Evolutionary conservation across 257 asterid species (phyloP).

Genomic region (Linaria vulgaris): DNA sequence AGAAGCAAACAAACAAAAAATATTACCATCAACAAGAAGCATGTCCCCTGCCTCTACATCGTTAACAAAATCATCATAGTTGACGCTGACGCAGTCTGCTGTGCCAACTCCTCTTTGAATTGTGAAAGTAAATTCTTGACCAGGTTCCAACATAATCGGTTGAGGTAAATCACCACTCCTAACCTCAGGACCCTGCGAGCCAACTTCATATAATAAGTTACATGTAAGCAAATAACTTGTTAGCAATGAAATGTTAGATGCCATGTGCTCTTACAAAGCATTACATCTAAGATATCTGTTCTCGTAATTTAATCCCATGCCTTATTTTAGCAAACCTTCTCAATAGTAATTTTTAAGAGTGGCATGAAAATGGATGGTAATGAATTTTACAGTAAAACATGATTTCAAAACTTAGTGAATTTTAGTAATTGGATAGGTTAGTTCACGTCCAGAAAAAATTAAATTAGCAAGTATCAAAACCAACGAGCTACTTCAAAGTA

Average conservation of each 20-base stretch:
- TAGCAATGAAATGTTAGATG: neutral
- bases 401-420: neutral
- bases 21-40: slow-evolving; percentile 95
- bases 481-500: too few relatives aligned
- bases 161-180: slow-evolving; percentile 99
- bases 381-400: neutral
- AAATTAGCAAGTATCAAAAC: too few relatives aligned
- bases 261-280: neutral
- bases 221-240: slow-evolving; percentile 10
- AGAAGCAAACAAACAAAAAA: slow-evolving; percentile 17
- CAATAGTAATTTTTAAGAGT: neutral
- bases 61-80: slow-evolving; percentile 96
- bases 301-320: neutral
- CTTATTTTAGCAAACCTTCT: neutral
- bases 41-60: slow-evolving; percentile 94
- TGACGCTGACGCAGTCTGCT: slow-evolving; percentile 86
- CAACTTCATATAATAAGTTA: slow-evolving; percentile 19
- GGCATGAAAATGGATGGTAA: neutral
- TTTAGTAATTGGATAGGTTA: too few relatives aligned
- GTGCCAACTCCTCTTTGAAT: slow-evolving; percentile 96
- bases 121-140: slow-evolving; percentile 96
- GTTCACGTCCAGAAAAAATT: too few relatives aligned
- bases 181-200: slow-evolving; percentile 97
- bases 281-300: neutral
- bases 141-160: slow-evolving; percentile 67